phyloP scores from a whole-genome alignment of 768 basidiomycete genomes.

The Basidioascus undulatus region DNA sequence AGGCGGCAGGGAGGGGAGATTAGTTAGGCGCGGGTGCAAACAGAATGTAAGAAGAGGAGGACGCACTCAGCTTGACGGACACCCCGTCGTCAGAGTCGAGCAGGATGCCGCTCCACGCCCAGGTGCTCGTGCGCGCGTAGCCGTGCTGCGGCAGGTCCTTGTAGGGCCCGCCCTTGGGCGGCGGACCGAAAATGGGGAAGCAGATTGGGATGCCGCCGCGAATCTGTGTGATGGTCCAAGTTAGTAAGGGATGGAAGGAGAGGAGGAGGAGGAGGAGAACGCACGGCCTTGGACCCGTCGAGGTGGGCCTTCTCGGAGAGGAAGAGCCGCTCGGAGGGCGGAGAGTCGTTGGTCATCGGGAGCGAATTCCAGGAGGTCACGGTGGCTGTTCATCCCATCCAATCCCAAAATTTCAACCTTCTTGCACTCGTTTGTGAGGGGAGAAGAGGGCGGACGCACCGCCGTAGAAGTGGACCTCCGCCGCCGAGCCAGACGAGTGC shows the following conservation, averaged over 20 bases:
- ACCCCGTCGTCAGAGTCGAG: slow-evolving; percentile 46
- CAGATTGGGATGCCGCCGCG: slow-evolving; percentile 28
- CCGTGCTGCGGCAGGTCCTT: slow-evolving; percentile 59
- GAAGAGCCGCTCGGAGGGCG: slow-evolving; percentile 45
- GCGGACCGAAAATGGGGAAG: slow-evolving; percentile 71
- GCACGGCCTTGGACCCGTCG: slow-evolving; percentile 56
- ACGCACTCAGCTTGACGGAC: slow-evolving; percentile 52
- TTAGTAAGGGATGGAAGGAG: neutral
- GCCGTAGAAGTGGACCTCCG: no score
- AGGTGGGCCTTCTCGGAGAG: slow-evolving; percentile 52
- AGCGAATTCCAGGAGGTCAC: slow-evolving; percentile 61
- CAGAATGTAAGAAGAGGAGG: neutral
- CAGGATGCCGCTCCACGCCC: slow-evolving; percentile 40
- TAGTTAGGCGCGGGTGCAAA: neutral
- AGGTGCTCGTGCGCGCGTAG: slow-evolving; percentile 54
- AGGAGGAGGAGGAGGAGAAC: slow-evolving; percentile 16
- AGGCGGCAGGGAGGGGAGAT: neutral
- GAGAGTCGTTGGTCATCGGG: slow-evolving; percentile 16
- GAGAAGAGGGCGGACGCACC: no score
- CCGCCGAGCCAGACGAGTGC: no score
- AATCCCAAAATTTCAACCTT: no score
- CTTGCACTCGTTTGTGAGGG: no score
- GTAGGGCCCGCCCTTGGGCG: slow-evolving; percentile 33
- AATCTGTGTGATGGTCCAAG: slow-evolving; percentile 12
- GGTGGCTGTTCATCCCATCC: no score